Percentiles rank a stretch among this genome's conserved stretches.
These are phyloP conservation scores for Fraxinus ornus DNA, from an alignment of 305 asterid species.

Conservation along the genomic window DNA sequence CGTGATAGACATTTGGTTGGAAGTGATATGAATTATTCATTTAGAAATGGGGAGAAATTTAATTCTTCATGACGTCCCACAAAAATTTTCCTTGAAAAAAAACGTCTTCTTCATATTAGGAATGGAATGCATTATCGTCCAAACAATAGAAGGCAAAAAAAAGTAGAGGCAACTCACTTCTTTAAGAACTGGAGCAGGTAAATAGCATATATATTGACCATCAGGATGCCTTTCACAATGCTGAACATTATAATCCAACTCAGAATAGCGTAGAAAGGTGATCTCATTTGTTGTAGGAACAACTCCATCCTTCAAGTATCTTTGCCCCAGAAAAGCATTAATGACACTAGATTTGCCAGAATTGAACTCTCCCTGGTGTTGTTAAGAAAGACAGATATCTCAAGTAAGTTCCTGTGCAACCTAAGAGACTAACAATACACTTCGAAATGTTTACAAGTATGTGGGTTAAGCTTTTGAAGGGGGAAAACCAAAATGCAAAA, in stretches of 20 bases:
- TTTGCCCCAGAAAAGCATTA: conserved; percentile 95
- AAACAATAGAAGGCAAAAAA: conserved; percentile 5
- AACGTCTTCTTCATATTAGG: neutral
- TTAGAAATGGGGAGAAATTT: neutral
- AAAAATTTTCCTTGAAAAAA: too few relatives aligned
- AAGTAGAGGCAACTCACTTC: conserved; percentile 57
- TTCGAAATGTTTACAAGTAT: conserved; percentile 18
- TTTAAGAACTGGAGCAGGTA: conserved; percentile 84
- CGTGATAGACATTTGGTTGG: neutral
- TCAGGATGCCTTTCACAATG: conserved; percentile 90
- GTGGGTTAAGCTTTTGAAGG: conserved; percentile 25
- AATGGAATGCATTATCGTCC: neutral
- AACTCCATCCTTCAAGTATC: conserved; percentile 83
- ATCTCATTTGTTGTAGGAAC: conserved; percentile 96
- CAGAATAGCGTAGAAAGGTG: conserved; percentile 80
- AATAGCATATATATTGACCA: conserved; percentile 90
- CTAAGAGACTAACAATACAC: neutral
- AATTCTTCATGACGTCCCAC: neutral
- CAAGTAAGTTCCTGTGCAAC: conserved; percentile 16
- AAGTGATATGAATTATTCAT: neutral
- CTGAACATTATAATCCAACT: conserved; percentile 50
- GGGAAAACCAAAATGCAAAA: conserved; percentile 16
- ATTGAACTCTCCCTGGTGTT: conserved; percentile 88
- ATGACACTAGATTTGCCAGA: conserved; percentile 95
- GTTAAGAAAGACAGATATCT: conserved; percentile 25